Base-by-base conservation (phyloP, 768 basidiomycete genomes). In the Lyophyllum decastes region DNA sequence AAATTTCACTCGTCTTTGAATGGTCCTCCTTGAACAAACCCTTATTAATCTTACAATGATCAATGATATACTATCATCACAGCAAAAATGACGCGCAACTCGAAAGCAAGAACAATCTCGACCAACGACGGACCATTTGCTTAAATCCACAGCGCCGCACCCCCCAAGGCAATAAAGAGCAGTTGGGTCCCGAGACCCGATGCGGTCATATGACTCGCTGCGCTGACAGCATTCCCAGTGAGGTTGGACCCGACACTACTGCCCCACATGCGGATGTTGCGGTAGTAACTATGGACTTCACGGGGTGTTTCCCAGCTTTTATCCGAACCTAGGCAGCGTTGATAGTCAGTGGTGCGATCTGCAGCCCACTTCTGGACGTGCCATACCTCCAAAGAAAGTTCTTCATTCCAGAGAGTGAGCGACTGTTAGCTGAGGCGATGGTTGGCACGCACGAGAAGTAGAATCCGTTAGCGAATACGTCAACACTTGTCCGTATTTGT, bases 351-450 rank as follows among this genome's bases (percentile, higher is more conserved):
- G 49, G 65, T 61, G 17, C n/a, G 24, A 26, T 21, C 24, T 44
- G n/a, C 21, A 49, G 34, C 25, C 40, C 11, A 26, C 12, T 4
- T 27, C 24, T 40, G 38, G 25, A 2, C 9, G 14, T 22, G 52
- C 61, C 66, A 63, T 38, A 75, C 89, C 92, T 71, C 91, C 92
- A 68, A 92, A 94, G 76, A 94, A 93, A 17, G 90, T 92, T 33
- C 89, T 89, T 59, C 14, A 46, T 12, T 27, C 10, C 12, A 51
- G 12, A 26, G 33, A 57, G 55, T 27, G 47, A 27, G 48, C 55
- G 14, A 44, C 40, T 12, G 33, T 5, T 45, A 41, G n/a, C 47
- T 44, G 25, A 55, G 11, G 16, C 30, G 16, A 46, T 49, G 5
- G 35, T 38, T 58, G 26, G 21, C 2, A 71, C 86, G 70, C 55